Percentiles rank a stretch among this genome's conserved stretches.
Conservation (phyloP, 352 stramenopile species). For the Albugo candida region DNA sequence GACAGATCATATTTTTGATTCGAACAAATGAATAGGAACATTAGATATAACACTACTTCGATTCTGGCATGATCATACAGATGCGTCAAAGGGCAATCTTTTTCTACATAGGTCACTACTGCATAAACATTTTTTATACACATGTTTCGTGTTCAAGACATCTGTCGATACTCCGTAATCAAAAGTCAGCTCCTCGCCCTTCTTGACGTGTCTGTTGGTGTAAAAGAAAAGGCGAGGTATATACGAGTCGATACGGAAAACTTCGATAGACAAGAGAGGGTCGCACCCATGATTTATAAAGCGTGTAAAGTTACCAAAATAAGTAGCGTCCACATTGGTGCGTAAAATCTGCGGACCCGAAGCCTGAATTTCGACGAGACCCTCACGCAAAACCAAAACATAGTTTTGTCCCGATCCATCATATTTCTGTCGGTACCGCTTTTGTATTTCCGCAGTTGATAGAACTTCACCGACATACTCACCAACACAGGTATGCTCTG, state of each 20-base stretch:
- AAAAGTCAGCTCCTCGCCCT: conserved; percentile 32
- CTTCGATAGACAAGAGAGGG: conserved; percentile 23
- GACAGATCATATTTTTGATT: too few species aligned
- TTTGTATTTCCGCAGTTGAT: conserved; percentile 18
- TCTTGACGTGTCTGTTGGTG: conserved; percentile 11
- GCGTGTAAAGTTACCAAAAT: conserved; percentile 31
- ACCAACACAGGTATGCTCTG: conserved; percentile 17
- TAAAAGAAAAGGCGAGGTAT: conserved; percentile 41
- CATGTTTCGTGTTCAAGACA: too few species aligned
- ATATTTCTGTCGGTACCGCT: conserved; percentile 17
- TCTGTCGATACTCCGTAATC: conserved; percentile 19
- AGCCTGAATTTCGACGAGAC: conserved; percentile 8
- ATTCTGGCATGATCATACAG: too few species aligned
- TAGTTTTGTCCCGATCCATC: conserved; percentile 19
- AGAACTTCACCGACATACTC: conserved; percentile 51
- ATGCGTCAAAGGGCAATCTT: too few species aligned
- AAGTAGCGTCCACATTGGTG: conserved; percentile 39
- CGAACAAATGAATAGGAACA: too few species aligned
- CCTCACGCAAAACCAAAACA: conserved; percentile 32
- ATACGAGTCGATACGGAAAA: conserved; percentile 32
- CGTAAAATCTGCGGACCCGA: conserved; percentile 12
- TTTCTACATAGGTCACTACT: too few species aligned
- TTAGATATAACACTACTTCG: too few species aligned
- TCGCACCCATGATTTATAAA: conserved; percentile 55
- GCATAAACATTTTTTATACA: too few species aligned